Percentiles rank a stretch among this genome's conserved stretches.
Conservation (phyloP, 192 early-diverging fungal genomes). For the Obelidium mucronatum region DNA sequence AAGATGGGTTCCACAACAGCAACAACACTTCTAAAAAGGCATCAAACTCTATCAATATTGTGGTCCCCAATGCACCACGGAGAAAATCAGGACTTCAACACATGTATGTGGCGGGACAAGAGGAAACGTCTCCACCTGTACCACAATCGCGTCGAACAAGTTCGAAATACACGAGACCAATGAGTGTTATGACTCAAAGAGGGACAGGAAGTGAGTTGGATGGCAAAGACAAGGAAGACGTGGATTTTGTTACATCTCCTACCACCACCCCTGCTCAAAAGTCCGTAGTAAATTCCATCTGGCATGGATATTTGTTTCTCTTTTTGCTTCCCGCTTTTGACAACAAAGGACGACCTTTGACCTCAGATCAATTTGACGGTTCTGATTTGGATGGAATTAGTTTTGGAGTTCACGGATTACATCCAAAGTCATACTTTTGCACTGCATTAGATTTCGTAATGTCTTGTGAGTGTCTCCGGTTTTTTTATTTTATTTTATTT, state of each 20-base stretch:
- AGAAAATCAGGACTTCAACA: background rate
- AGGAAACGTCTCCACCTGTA: too few relatives aligned
- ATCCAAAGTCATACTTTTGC: slow-evolving; percentile 5
- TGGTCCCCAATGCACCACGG: too few relatives aligned
- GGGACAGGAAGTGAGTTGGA: background rate
- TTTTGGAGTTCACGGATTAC: background rate
- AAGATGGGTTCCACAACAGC: too few relatives aligned
- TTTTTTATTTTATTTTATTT: too few relatives aligned
- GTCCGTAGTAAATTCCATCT: too few relatives aligned
- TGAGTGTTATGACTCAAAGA: background rate
- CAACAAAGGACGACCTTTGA: slow-evolving; percentile 6
- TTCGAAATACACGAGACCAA: background rate
- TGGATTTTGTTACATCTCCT: too few relatives aligned
- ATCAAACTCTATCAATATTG: too few relatives aligned
- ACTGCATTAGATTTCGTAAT: background rate
- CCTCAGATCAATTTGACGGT: background rate
- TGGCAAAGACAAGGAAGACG: background rate
- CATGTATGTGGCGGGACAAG: too few relatives aligned
- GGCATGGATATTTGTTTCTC: background rate
- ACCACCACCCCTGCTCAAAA: too few relatives aligned
- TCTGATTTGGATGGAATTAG: background rate
- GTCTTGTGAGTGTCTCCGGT: background rate
- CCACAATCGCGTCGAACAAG: too few relatives aligned
- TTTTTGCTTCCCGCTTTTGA: slow-evolving; percentile 7
- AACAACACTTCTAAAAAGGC: too few relatives aligned